A percentile compares a stretch with the other conserved stretches of the same genome.
phyloP scores from a whole-genome alignment of 2,329 filamentous ascomycete species.

The Chalaropsis thielavioides region DNA sequence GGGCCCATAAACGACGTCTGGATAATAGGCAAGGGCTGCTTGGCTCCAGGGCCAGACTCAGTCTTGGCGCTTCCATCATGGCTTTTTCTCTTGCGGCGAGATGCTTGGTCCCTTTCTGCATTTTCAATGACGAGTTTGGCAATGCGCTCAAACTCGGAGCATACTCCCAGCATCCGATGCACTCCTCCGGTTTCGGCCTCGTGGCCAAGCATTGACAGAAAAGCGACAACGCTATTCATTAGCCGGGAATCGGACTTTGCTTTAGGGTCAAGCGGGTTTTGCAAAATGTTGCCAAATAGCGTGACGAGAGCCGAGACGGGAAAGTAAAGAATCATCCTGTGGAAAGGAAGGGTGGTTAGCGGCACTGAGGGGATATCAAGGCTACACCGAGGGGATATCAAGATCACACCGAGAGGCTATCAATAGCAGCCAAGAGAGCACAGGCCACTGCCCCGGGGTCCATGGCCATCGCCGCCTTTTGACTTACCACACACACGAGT shows the following conservation, averaged over 20 bases:
- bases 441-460: no score
- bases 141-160: constrained; percentile 92
- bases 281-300: constrained; percentile 87
- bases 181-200: constrained; percentile 85
- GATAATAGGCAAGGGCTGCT: constrained; percentile 21
- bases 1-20: constrained; percentile 22
- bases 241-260: constrained; percentile 78
- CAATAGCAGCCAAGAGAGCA: no score
- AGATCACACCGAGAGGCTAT: no score
- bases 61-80: constrained; percentile 32
- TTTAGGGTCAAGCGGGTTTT: constrained; percentile 81
- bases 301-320: constrained; percentile 91
- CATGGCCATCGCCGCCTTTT: neutral
- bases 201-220: constrained; percentile 74
- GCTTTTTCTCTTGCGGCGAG: constrained; percentile 72
- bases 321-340: constrained; percentile 82
- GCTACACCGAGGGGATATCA: no score
- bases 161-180: constrained; percentile 84
- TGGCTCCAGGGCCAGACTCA: neutral
- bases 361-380: neutral
- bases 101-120: constrained; percentile 68
- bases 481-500: constrained; percentile 81
- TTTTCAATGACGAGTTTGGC: constrained; percentile 83
- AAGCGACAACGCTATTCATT: constrained; percentile 87
- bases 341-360: neutral